Base-by-base conservation (phyloP, 148 eudicot species). In the Hydrangea macrophylla region DNA sequence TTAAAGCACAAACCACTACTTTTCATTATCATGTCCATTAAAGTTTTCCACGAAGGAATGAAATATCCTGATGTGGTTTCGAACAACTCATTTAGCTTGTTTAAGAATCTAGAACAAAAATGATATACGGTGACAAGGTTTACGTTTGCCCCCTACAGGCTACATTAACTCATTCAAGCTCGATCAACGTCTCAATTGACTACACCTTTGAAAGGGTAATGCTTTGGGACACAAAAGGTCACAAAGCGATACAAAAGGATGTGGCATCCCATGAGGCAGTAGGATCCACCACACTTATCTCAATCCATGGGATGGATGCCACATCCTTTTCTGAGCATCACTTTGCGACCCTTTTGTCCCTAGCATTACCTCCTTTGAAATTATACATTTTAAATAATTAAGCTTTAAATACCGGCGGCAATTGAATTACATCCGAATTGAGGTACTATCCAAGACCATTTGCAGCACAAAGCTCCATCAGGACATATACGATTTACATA, bases 11-110 rank as follows among this genome's bases (percentile, higher is more conserved):
- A 0, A 11, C 6, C 12, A 10, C 12, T 17, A n/a, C 6, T 20
- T 39, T 26, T 57, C 25, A 23, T 23, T n/a, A 37, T 62, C 11
- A 62, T 26, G 30, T 58, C 24, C 31, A 33, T 22, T 12, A 11
- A 7, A 55, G 2, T 30, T 25, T 5, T 6, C 22, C n/a, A 24
- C 7, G 12, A 59, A 59, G 13, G 36, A 22, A 37, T 13, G 6
- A 53, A 59, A 33, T 53, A 53, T 66, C 23, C 5, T 5, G 20
- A 42, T 5, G 32, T 1, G 53, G 67, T 15, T 65, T 48, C 11
- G 58, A 51, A 20, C 25, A 51, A 30, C 30, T 50, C 69, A 32
- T 51, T 20, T 20, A 51, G 69, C 18, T 67, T 37, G 50, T 50
- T 18, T 10, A 58, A 24, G n/a, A 17, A 30, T 7, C n/a, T 2